These are phyloP conservation scores for Aspergillus wentii DNA, from an alignment of 495 filamentous ascomycete genomes.

Conservation along the genomic window DNA sequence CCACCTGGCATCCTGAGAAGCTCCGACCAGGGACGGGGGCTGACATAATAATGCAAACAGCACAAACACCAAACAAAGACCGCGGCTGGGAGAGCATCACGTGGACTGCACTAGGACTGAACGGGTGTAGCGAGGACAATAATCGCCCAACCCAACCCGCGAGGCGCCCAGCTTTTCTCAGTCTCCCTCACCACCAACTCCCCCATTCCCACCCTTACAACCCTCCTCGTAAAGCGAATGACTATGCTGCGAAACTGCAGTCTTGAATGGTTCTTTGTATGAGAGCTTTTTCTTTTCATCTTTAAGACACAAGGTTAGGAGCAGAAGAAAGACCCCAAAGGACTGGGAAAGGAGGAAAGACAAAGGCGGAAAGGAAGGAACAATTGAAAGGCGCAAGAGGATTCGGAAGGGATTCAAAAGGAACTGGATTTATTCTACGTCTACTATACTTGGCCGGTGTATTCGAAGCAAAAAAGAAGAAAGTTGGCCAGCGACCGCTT, in stretches of 20 bases:
- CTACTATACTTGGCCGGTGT: conserved; percentile 21
- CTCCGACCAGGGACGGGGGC: conserved; percentile 6
- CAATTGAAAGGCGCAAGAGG: too few species aligned
- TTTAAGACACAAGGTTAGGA: conserved; percentile 28
- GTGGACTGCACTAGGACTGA: conserved; percentile 7
- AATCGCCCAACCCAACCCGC: conserved; percentile 8
- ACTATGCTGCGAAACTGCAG: conserved; percentile 33
- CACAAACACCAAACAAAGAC: conserved; percentile 6
- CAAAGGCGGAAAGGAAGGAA: not conserved
- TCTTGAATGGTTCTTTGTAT: conserved; percentile 34
- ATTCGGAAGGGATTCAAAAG: not conserved
- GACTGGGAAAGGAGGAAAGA: conserved; percentile 1
- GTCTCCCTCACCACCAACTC: conserved; percentile 17
- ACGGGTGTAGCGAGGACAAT: conserved; percentile 1
- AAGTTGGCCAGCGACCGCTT: conserved; percentile 15
- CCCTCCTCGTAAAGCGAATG: conserved; percentile 42
- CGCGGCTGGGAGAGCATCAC: conserved; percentile 2
- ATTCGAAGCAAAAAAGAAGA: conserved; percentile 14
- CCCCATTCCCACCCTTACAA: conserved; percentile 18
- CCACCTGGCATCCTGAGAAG: conserved; percentile 22
- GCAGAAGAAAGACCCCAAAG: conserved; percentile 11
- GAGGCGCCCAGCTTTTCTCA: conserved; percentile 11
- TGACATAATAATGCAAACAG: conserved; percentile 19
- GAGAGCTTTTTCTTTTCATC: conserved; percentile 27
- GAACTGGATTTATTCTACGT: conserved; percentile 16